phyloP scores from a whole-genome alignment of 177 flowering plant species.

The Vitis hybrid region DNA sequence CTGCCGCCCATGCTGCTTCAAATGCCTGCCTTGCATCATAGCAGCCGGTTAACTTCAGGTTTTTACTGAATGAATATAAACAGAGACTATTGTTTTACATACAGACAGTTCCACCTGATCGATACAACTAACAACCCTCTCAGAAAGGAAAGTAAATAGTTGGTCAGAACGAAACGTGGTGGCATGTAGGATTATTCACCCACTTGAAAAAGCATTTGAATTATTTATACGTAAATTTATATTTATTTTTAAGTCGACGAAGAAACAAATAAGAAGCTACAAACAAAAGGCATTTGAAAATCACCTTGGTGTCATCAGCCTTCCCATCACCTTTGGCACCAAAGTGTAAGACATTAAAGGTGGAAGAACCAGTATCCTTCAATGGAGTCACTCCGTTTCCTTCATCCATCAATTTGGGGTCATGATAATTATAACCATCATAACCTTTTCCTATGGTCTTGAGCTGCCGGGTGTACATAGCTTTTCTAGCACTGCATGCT shows the following conservation, averaged over 20 bases:
- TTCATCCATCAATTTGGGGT: constrained; percentile 1
- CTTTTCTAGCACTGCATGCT: constrained; percentile 24
- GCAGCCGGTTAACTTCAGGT: not conserved
- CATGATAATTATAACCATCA: not conserved
- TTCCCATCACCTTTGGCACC: constrained; percentile 65
- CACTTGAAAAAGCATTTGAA: too few species aligned
- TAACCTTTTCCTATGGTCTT: not conserved
- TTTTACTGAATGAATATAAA: too few species aligned
- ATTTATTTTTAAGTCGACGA: too few species aligned
- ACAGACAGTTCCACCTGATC: too few species aligned
- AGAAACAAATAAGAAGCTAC: too few species aligned
- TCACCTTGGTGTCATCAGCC: constrained; percentile 57
- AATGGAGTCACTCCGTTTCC: not conserved
- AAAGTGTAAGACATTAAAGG: constrained; percentile 38
- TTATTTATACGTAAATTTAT: too few species aligned
- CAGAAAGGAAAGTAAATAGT: too few species aligned
- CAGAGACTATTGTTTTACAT: too few species aligned
- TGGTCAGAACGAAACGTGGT: too few species aligned
- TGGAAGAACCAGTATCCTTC: constrained; percentile 5
- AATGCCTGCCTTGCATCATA: constrained; percentile 51
- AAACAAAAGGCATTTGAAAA: not conserved
- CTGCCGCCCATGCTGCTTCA: constrained; percentile 60
- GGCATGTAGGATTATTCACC: too few species aligned
- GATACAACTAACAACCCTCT: too few species aligned
- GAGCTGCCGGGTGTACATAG: constrained; percentile 9